Conservation (phyloP, 768 basidiomycete species). For the Termitomyces sp. region DNA sequence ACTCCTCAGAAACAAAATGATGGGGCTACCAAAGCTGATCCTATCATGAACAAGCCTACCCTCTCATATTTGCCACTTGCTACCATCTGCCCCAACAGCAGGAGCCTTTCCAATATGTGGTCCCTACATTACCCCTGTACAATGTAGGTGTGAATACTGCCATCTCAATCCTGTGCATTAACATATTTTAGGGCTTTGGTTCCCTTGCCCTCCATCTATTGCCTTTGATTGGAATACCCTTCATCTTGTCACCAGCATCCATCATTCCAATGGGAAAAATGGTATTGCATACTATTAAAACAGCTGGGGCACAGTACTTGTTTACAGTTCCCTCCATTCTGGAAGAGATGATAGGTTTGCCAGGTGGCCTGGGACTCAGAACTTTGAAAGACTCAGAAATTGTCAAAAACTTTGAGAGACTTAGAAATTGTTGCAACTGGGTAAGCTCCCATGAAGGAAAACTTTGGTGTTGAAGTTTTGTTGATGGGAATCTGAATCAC, state of each 20-base stretch:
- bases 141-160: conserved; percentile 25
- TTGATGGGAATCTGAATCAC: no score
- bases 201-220: conserved; percentile 32
- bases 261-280: no score
- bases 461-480: no score
- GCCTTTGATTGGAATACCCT: conserved; percentile 35
- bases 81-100: conserved; percentile 31
- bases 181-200: conserved; percentile 31
- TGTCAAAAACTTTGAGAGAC: no score
- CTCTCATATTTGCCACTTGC: conserved; percentile 31
- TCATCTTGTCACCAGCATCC: conserved; percentile 31
- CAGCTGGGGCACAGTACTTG: no score
- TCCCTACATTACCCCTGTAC: conserved; percentile 38
- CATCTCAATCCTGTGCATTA: neutral
- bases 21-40: conserved; percentile 48
- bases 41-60: conserved; percentile 30
- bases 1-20: conserved; percentile 43
- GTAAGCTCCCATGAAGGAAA: no score
- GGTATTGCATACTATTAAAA: no score
- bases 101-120: conserved; percentile 26
- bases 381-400: no score
- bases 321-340: no score
- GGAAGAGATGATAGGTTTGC: no score
- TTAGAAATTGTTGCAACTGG: no score
- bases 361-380: no score